Evolutionary conservation across 306 rosid genomes (phyloP), one percentile per base, ranked within the genome.

Genomic region (Vachellia collinsii): DNA sequence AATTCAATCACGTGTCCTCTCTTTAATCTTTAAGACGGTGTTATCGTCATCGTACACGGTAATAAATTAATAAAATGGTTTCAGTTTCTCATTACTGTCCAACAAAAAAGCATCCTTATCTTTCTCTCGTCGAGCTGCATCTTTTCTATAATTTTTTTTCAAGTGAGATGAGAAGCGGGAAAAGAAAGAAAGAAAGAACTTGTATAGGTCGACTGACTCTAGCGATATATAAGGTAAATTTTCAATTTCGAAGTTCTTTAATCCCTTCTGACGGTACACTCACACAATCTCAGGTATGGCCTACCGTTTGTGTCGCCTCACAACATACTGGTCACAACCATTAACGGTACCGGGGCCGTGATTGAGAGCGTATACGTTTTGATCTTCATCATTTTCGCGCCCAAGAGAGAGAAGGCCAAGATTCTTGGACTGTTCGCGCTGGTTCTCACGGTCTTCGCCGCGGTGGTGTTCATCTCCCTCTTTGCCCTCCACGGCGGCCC

Each of bases 271-370:
- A 39, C 53, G 70, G 10, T 29, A 41, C 11, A 4, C 47, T 61
- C 38, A 13, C 81, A 92, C 17, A 53, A 53, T 53, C 29, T n/a
- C 29, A 56, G 98, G 98, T 95, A 95, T 61, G 99, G 99, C 0
- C 72, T 95, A 3, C 99, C 99, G 11, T 89, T 95, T 85, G 89
- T 95, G 70, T 92, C 99, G 19, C 89, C 92, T 1, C 50, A 93
- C 96, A 95, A 95, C 80, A 63, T 95, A 48, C 51, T 88, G 85
- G 97, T 93, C 16, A 85, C 94, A 69, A 90, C 99, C 29, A 53
- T 93, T 77, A 95, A 95, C 80, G 94, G 98, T 7, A 50, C 97
- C 0, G 98, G 99, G 29, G 84, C 98, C 7, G 79, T 7, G 42
- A 95, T 93, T 6, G 99, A 95, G 54, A 37, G 48, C 46, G 36